These are phyloP conservation scores for Boletus subcaerulescens DNA, from an alignment of 768 basidiomycete genomes.

Conservation along the genomic window DNA sequence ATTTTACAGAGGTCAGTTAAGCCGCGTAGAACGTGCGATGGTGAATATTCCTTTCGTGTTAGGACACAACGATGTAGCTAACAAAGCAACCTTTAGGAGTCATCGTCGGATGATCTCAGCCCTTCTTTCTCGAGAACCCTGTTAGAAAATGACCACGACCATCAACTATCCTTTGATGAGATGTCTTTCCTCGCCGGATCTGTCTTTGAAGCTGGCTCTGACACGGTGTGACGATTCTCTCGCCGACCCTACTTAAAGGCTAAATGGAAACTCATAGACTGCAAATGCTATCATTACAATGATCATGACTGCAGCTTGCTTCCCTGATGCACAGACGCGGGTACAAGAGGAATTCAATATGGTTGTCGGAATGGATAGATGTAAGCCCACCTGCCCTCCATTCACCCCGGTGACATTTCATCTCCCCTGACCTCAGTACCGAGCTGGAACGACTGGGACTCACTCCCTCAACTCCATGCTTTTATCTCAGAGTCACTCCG, in stretches of 20 bases:
- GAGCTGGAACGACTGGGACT: constrained; percentile 31
- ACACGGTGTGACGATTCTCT: constrained; percentile 36
- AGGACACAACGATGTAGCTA: background rate
- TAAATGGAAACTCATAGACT: background rate
- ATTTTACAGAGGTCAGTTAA: constrained; percentile 50
- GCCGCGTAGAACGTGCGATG: constrained; percentile 42
- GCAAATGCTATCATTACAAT: constrained; percentile 33
- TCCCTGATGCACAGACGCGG: constrained; percentile 45
- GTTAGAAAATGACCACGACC: constrained; percentile 45
- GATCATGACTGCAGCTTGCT: constrained; percentile 52
- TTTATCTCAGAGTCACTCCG: constrained; percentile 37
- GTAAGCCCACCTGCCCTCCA: constrained; percentile 6
- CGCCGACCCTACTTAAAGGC: background rate
- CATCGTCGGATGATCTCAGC: constrained; percentile 1
- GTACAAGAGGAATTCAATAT: constrained; percentile 54
- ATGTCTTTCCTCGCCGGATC: constrained; percentile 57
- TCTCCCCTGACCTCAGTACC: constrained; percentile 28
- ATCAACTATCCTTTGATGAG: constrained; percentile 50
- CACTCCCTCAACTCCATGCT: constrained; percentile 36
- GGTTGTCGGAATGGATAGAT: constrained; percentile 42
- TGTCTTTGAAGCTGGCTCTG: constrained; percentile 60
- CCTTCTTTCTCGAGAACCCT: constrained; percentile 51
- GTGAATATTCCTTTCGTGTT: constrained; percentile 21
- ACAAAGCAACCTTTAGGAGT: constrained; percentile 5
- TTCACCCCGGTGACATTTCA: background rate